A percentile compares a stretch with the other conserved stretches of the same genome.
These are phyloP conservation scores for Metroxylon sagu DNA, from an alignment of 176 grass and related monocot species.

Conservation along the genomic window DNA sequence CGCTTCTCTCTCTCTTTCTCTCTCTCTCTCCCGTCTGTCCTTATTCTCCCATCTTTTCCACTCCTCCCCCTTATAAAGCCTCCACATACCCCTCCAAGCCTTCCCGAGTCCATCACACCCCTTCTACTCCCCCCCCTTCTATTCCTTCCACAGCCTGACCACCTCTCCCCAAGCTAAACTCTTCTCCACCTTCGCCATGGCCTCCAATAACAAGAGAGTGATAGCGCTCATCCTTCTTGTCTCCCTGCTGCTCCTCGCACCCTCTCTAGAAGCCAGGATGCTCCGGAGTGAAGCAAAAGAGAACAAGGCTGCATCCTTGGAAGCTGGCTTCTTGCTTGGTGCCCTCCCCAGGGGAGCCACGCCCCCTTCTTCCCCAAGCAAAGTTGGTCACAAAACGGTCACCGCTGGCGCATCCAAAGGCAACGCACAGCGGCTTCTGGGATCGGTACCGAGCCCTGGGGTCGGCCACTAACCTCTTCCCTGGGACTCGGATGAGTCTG, in stretches of 20 bases:
- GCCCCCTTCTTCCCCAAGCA: constrained; percentile 1
- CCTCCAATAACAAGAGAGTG: neutral
- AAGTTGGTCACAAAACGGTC: neutral
- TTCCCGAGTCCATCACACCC: no score
- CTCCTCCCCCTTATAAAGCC: no score
- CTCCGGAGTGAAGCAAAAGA: neutral
- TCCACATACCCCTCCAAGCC: no score
- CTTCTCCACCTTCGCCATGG: neutral
- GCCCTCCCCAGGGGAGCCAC: neutral
- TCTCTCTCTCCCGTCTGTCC: no score
- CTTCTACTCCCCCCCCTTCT: neutral
- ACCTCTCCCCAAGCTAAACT: no score
- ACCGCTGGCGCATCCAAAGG: neutral
- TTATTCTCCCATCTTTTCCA: no score
- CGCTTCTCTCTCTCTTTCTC: no score
- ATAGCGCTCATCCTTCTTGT: neutral
- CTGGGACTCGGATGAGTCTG: no score
- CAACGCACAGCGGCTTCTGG: constrained; percentile 40
- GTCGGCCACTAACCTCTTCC: constrained; percentile 49
- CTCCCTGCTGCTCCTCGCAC: neutral
- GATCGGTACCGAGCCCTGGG: constrained; percentile 81
- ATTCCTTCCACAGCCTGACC: no score
- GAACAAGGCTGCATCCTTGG: neutral
- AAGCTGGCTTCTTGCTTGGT: neutral
- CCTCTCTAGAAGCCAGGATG: constrained; percentile 6